Conservation (phyloP, 192 early-diverging fungal species). For the Phlyctochytrium planicorne region DNA sequence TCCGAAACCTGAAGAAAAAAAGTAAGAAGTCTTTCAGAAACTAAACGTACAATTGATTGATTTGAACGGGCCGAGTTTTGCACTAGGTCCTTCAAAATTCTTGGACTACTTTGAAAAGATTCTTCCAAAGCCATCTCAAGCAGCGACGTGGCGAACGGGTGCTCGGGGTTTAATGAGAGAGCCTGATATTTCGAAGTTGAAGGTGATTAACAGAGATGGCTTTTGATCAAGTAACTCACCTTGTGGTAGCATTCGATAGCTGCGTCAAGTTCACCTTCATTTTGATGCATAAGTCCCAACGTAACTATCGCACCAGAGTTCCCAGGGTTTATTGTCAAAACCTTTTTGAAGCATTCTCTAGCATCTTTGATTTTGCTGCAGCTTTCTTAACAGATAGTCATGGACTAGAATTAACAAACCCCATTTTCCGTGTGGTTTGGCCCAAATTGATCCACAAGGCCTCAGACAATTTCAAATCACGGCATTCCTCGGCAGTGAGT, state of each 20-base stretch:
- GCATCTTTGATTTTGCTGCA: neutral
- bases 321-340: neutral
- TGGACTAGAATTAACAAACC: neutral
- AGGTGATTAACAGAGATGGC: neutral
- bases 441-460: neutral
- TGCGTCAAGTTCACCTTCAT: neutral
- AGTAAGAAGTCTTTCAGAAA: no score
- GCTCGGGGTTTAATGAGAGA: neutral
- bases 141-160: neutral
- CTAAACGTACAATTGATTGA: no score
- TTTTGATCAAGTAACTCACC: neutral
- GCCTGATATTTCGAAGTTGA: neutral
- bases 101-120: no score
- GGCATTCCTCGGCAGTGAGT: neutral
- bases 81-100: no score
- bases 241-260: conserved; percentile 1
- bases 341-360: neutral
- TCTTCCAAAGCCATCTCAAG: neutral
- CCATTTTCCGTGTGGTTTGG: neutral
- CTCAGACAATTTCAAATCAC: neutral
- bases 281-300: neutral
- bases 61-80: no score
- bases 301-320: neutral
- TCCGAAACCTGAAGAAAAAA: no score
- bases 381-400: neutral